A percentile compares a stretch with the other conserved stretches of the same genome.
phyloP scores from a whole-genome alignment of 306 rosid genomes.

The Begonia peltatifolia region DNA sequence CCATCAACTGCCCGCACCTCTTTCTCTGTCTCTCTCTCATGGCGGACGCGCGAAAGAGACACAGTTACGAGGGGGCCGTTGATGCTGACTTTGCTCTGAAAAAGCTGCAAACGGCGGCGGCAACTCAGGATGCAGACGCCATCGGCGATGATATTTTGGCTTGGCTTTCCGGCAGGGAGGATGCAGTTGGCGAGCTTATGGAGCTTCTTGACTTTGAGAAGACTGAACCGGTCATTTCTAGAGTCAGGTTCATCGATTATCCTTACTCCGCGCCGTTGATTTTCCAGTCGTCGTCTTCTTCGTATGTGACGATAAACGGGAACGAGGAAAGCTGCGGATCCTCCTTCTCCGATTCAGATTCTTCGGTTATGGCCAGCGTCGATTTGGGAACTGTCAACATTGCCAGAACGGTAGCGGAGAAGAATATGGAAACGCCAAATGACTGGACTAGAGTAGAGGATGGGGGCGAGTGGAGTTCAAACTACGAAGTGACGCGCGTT shows the following conservation, averaged over 20 bases:
- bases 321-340: conserved; percentile 79
- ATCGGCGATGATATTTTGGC: conserved; percentile 12
- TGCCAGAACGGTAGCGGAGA: background rate
- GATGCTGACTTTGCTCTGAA: background rate
- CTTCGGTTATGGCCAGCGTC: conserved; percentile 62
- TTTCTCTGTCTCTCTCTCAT: background rate
- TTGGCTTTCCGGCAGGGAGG: conserved; percentile 13
- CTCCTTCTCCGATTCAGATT: conserved; percentile 47
- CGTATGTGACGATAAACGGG: conserved; percentile 57
- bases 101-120: conserved; percentile 5
- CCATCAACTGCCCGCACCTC: background rate
- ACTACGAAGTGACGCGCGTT: conserved; percentile 9
- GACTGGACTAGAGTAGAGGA: conserved; percentile 1
- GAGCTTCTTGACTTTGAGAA: conserved; percentile 9
- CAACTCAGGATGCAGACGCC: background rate
- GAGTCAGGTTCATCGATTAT: conserved; percentile 33
- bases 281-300: conserved; percentile 33
- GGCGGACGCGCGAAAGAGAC: conserved; percentile 13
- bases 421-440: conserved; percentile 1
- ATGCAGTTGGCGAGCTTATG: conserved; percentile 12
- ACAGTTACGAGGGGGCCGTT: background rate
- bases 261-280: conserved; percentile 34
- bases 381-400: conserved; percentile 15
- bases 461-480: conserved; percentile 11
- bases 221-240: background rate